These are phyloP conservation scores for Lathyrus tuberosus DNA, from an alignment of 306 rosid species.

Conservation along the genomic window DNA sequence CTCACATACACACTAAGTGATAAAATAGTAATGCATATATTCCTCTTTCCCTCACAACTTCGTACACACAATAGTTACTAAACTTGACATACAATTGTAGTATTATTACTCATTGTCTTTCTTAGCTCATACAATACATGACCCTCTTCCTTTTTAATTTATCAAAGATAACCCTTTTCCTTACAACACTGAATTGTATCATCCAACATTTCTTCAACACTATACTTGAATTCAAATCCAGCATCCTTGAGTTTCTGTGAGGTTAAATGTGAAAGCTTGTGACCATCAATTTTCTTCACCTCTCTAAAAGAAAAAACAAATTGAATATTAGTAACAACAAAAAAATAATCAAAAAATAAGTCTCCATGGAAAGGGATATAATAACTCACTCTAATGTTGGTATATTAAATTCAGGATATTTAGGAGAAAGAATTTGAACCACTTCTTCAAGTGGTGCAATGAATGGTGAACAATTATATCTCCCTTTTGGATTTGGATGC, in stretches of 20 bases:
- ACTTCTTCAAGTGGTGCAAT: slow-evolving; percentile 31
- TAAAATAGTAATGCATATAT: too few species aligned
- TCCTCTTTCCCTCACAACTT: too few species aligned
- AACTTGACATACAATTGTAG: neutral
- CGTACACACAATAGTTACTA: neutral
- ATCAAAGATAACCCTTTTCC: slow-evolving; percentile 29
- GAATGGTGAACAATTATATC: slow-evolving; percentile 62
- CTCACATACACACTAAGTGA: too few species aligned
- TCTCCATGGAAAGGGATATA: neutral
- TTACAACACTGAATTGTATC: slow-evolving; percentile 50
- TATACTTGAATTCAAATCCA: slow-evolving; percentile 56
- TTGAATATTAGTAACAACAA: neutral
- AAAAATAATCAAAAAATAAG: neutral
- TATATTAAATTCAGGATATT: slow-evolving; percentile 49
- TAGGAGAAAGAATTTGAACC: slow-evolving; percentile 41
- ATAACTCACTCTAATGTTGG: slow-evolving; percentile 56
- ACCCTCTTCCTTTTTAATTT: neutral
- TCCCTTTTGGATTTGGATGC: slow-evolving; percentile 52
- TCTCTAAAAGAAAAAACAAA: slow-evolving; percentile 30
- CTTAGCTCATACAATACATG: neutral
- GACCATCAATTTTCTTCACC: slow-evolving; percentile 36
- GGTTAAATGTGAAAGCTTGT: slow-evolving; percentile 24
- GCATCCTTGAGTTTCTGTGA: slow-evolving; percentile 57
- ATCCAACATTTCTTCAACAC: slow-evolving; percentile 49
- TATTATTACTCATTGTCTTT: neutral